Base-by-base conservation (phyloP, 2,329 filamentous ascomycete genomes). In the Tolypocladium sp. region DNA sequence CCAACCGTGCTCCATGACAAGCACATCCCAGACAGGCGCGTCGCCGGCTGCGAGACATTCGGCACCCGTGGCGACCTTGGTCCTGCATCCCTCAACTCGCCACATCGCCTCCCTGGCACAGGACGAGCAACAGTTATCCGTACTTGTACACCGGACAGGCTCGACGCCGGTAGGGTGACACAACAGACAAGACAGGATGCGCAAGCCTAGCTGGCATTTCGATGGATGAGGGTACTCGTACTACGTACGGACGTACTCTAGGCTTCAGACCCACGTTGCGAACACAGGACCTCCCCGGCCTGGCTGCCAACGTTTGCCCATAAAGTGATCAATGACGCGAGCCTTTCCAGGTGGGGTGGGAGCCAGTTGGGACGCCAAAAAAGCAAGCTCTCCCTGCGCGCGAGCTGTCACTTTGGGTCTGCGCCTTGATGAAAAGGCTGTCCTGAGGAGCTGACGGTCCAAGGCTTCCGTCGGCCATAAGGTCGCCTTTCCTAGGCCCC, bases 361-460 rank as follows among this genome's bases (percentile, higher is more conserved):
- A 25, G 52, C 27, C 40, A 30, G 42, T 51, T 40, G n/a, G 37
- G 56, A 42, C 13, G 12, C 44, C 8, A 9, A 51, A 66, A 61
- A 64, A 63, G 58, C 56, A 64, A 67, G 55, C 27, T 37, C 49
- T 56, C 55, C 30, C 59, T 64, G 61, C 59, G 57, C 38, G 61
- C 57, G 66, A 68, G 64, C 61, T 67, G 61, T 69, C 67, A 69
- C 59, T 65, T 63, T 60, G 15, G 42, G 57, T 57, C 44, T 42
- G 51, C 42, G 15, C 46, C 17, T 33, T 52, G 25, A 22, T n/a
- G n/a, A 49, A 46, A 4, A 10, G 25, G 13, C 12, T 27, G n/a
- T 22, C 25, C 25, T 13, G 49, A 6, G 42, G 20, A 33, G 27
- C 38, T 42, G 55, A 37, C 27, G 8, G 33, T 25, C 40, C 55